phyloP scores from a whole-genome alignment of 352 stramenopile genomes.

The Pythium chondricola region DNA sequence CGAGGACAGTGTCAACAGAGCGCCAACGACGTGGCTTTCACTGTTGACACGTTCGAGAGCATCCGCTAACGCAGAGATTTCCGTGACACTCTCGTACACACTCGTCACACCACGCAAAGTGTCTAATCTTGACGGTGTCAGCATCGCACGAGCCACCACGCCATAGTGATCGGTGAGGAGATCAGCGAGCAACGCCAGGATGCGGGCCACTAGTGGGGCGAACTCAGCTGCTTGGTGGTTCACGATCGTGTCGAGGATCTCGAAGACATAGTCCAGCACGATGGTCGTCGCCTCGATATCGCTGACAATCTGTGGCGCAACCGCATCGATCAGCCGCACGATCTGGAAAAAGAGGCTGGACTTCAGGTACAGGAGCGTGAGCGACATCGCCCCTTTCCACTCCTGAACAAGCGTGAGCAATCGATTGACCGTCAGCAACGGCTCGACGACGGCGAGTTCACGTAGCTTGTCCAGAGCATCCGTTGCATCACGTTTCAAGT shows the following conservation, averaged over 20 bases:
- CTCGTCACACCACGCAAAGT: conserved; percentile 38
- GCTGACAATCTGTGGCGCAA: conserved; percentile 29
- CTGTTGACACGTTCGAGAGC: conserved; percentile 33
- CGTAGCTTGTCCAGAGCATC: conserved; percentile 58
- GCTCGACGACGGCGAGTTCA: conserved; percentile 46
- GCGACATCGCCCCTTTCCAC: conserved; percentile 49
- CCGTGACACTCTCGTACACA: conserved; percentile 42
- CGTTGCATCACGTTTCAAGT: conserved; percentile 32
- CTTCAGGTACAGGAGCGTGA: conserved; percentile 69
- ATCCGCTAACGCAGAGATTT: conserved; percentile 36
- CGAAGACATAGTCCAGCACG: conserved; percentile 54
- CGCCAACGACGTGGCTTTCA: conserved; percentile 17
- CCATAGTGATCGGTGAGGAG: conserved; percentile 32
- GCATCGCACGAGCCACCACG: conserved; percentile 26
- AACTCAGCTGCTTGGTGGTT: conserved; percentile 65
- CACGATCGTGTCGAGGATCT: conserved; percentile 57
- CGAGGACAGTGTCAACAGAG: conserved; percentile 25
- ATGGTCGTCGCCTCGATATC: conserved; percentile 25
- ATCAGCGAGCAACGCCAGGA: conserved; percentile 48
- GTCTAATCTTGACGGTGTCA: conserved; percentile 27
- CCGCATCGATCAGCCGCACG: conserved; percentile 54
- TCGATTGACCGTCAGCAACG: conserved; percentile 45
- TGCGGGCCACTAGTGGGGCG: conserved; percentile 41
- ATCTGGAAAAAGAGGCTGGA: conserved; percentile 46
- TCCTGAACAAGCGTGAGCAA: conserved; percentile 29